These are phyloP conservation scores for Uronychia binucleata DNA, from an alignment of 73 alveolate genomes.

Conservation along the genomic window DNA sequence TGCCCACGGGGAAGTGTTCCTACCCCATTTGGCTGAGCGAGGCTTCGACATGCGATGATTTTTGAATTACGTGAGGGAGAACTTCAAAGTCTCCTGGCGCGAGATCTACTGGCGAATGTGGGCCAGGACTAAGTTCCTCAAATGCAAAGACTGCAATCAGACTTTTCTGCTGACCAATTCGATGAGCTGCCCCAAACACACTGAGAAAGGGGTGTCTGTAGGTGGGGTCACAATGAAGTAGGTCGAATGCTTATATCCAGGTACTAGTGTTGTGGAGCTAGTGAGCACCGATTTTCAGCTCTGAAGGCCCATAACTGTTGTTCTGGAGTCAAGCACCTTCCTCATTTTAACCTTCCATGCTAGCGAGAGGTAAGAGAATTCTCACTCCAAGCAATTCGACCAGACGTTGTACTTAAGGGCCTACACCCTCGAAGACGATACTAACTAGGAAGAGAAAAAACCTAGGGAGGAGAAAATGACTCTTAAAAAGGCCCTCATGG, in stretches of 20 bases:
- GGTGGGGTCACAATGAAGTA: too few relatives aligned
- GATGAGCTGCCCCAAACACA: not conserved
- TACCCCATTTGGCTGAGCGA: constrained; percentile 63
- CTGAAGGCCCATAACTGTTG: too few relatives aligned
- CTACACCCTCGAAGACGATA: too few relatives aligned
- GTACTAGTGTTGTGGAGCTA: not conserved
- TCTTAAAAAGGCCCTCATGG: too few relatives aligned
- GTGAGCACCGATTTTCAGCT: not conserved
- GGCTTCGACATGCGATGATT: constrained; percentile 59
- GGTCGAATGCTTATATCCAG: not conserved
- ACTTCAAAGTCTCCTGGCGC: constrained; percentile 59
- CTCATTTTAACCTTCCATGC: too few relatives aligned
- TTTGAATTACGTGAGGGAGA: constrained; percentile 49
- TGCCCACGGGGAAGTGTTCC: constrained; percentile 45
- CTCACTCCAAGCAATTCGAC: too few relatives aligned
- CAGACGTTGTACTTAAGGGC: too few relatives aligned
- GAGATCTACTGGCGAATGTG: constrained; percentile 71
- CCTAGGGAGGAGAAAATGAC: too few relatives aligned
- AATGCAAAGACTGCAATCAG: not conserved
- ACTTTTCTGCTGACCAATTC: not conserved
- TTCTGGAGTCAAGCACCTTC: too few relatives aligned
- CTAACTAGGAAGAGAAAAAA: too few relatives aligned
- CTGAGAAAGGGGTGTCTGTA: not conserved
- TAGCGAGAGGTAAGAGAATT: too few relatives aligned
- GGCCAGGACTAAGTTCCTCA: constrained; percentile 10